Percentiles rank a stretch among this genome's conserved stretches.
These are phyloP conservation scores for Beta vulgaris DNA, from an alignment of 148 eudicot species.

Conservation along the genomic window DNA sequence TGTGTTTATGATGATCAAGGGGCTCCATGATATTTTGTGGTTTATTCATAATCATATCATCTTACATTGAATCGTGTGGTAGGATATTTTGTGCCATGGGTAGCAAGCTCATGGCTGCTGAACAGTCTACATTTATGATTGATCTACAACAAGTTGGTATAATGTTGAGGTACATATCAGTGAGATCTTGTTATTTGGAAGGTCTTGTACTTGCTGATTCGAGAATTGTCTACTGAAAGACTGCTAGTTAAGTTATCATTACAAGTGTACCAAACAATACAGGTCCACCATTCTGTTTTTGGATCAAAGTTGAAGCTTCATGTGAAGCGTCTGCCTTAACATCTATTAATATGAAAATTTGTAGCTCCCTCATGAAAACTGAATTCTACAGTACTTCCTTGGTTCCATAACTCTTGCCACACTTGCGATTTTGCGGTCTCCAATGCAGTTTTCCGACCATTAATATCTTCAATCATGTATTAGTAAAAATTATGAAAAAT, in stretches of 20 bases:
- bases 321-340: not conserved
- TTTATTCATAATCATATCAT: not conserved
- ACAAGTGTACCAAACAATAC: not conserved
- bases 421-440: too few species aligned
- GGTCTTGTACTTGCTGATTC: not conserved
- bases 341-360: not conserved
- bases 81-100: slow-evolving; percentile 98
- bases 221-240: not conserved
- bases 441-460: too few species aligned
- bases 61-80: slow-evolving; percentile 14
- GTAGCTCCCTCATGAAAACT: not conserved
- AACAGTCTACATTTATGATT: slow-evolving; percentile 97
- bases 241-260: not conserved
- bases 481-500: too few species aligned
- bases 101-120: slow-evolving; percentile 85
- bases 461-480: too few species aligned
- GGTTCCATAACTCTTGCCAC: too few species aligned
- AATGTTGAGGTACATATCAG: slow-evolving; percentile 74
- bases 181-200: not conserved
- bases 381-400: not conserved
- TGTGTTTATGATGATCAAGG: slow-evolving; percentile 22
- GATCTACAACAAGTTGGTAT: slow-evolving; percentile 95
- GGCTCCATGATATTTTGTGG: slow-evolving; percentile 3
- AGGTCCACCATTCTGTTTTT: not conserved
- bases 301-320: slow-evolving; percentile 1